Conservation (phyloP, 2,329 filamentous ascomycete species). For the Aspergillus floridensis region DNA sequence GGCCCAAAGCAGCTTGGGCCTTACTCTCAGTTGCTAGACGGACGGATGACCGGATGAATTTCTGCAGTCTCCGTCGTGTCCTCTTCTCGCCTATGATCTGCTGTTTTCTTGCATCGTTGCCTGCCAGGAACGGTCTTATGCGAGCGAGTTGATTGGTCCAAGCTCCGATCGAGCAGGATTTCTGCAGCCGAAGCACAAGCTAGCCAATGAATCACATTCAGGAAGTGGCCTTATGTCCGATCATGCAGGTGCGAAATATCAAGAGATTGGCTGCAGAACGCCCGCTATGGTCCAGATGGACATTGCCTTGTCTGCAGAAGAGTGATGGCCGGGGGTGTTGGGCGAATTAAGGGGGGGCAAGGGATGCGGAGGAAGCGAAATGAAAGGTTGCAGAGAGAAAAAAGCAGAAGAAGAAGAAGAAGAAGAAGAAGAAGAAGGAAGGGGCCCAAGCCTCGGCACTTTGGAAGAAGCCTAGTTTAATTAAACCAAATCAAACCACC, state of each 20-base stretch:
- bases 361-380: background rate
- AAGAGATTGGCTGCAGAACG: background rate
- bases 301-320: background rate
- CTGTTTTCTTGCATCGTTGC: background rate
- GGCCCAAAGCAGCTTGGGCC: background rate
- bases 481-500: background rate
- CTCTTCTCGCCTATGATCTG: background rate
- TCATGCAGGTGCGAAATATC: background rate
- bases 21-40: background rate
- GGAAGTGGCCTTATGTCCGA: background rate
- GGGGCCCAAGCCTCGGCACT: background rate
- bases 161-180: background rate
- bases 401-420: too few species aligned
- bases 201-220: background rate
- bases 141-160: background rate
- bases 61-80: background rate
- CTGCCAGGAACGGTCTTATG: conserved; percentile 1
- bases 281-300: background rate
- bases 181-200: background rate
- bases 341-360: background rate
- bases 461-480: background rate
- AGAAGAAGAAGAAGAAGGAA: too few species aligned
- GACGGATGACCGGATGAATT: background rate
- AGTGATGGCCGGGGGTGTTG: background rate
- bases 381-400: background rate